A percentile compares a stretch with the other conserved stretches of the same genome.
phyloP scores from a whole-genome alignment of 73 alveolate species.

The Tetrahymena borealis region DNA sequence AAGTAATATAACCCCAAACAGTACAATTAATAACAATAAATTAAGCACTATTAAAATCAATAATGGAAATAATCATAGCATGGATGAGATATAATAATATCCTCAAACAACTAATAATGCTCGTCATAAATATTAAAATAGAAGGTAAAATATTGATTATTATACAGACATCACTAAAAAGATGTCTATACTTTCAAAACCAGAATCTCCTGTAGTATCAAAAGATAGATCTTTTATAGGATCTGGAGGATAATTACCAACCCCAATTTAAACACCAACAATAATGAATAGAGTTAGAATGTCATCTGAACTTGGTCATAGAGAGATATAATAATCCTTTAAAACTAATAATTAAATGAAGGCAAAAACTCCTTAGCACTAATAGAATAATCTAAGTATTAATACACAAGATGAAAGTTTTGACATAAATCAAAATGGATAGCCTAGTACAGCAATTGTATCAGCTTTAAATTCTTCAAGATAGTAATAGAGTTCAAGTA shows the following conservation, averaged over 20 bases:
- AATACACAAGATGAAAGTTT: not conserved
- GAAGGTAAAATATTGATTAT: not conserved
- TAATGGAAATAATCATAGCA: not conserved
- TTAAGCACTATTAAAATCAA: not conserved
- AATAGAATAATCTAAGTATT: not conserved
- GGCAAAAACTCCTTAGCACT: not conserved
- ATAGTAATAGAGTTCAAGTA: not conserved
- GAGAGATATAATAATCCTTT: not conserved
- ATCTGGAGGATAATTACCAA: not conserved
- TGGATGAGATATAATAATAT: not conserved
- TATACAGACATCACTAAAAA: not conserved
- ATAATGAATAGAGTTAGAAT: not conserved
- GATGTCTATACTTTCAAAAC: not conserved
- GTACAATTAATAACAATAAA: not conserved
- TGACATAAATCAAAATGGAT: not conserved
- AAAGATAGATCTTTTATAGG: not conserved
- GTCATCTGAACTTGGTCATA: not conserved
- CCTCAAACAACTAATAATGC: not conserved
- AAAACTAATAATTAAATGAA: not conserved
- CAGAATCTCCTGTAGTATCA: not conserved
- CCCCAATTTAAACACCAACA: not conserved
- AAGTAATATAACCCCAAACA: not conserved
- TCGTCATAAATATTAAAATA: not conserved
- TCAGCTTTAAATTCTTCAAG: not conserved
- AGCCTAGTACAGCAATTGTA: not conserved